Percentiles rank a stretch among this genome's conserved stretches.
These are phyloP conservation scores for Auricularia sp. DNA, from an alignment of 768 basidiomycete genomes.

Conservation along the genomic window DNA sequence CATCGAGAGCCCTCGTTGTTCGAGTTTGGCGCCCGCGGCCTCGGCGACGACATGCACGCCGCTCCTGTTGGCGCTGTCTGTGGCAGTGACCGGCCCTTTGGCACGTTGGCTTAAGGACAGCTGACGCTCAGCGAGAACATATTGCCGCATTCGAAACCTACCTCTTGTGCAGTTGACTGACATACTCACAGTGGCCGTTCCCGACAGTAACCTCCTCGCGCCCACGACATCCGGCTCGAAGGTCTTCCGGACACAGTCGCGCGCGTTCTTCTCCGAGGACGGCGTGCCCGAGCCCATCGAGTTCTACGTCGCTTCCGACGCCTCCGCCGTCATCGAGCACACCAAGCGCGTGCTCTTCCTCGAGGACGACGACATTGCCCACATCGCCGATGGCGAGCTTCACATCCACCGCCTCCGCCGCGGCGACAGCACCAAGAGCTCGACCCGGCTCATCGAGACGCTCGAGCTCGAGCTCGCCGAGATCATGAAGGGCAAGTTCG, in stretches of 20 bases:
- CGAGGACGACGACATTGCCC: constrained; percentile 98
- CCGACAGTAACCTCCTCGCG: constrained; percentile 44
- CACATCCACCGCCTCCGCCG: constrained; percentile 97
- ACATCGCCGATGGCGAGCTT: constrained; percentile 92
- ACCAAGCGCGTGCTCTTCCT: constrained; percentile 98
- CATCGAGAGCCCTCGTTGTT: too few relatives aligned
- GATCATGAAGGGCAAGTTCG: constrained; percentile 99
- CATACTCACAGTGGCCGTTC: constrained; percentile 23
- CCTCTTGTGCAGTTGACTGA: too few relatives aligned
- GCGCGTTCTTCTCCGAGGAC: constrained; percentile 97
- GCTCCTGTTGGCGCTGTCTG: too few relatives aligned
- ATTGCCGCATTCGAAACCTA: too few relatives aligned
- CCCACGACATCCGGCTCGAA: constrained; percentile 56
- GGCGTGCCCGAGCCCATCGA: constrained; percentile 98
- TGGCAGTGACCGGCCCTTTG: too few relatives aligned
- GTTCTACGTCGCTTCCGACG: constrained; percentile 98
- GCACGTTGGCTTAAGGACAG: too few relatives aligned
- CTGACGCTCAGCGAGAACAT: too few relatives aligned
- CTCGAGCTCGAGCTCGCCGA: constrained; percentile 98
- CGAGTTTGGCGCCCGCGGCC: too few relatives aligned
- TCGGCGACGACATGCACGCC: too few relatives aligned
- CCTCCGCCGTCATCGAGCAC: constrained; percentile 93
- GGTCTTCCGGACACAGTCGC: constrained; percentile 86
- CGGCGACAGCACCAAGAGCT: constrained; percentile 44
- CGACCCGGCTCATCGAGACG: constrained; percentile 93